Conservation (phyloP, 495 filamentous ascomycete species). For the Acidiella bohemica region DNA sequence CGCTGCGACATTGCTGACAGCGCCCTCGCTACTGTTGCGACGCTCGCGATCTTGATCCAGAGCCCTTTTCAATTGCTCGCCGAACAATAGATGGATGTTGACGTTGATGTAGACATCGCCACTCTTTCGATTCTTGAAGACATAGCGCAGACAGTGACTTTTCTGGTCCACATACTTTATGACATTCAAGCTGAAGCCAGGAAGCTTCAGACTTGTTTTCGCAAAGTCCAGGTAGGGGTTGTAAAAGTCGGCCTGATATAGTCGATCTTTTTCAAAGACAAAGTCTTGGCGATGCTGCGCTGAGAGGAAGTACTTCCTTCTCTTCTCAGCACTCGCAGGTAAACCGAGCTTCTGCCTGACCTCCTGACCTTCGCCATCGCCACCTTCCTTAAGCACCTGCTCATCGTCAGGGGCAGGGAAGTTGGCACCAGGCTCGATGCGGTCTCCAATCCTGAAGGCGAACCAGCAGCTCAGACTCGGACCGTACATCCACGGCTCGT, state of each 20-base stretch:
- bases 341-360: constrained; percentile 23
- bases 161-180: constrained; percentile 29
- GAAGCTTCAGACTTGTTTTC: constrained; percentile 29
- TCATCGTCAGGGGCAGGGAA: constrained; percentile 29
- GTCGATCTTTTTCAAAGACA: constrained; percentile 42
- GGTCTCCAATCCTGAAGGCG: constrained; percentile 46
- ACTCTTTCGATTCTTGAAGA: constrained; percentile 27
- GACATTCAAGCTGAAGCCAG: constrained; percentile 26
- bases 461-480: constrained; percentile 61
- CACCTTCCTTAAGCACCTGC: constrained; percentile 50
- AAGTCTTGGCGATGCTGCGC: constrained; percentile 35
- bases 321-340: constrained; percentile 20
- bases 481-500: constrained; percentile 71
- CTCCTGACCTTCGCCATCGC: constrained; percentile 42
- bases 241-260: constrained; percentile 71
- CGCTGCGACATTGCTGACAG: no score
- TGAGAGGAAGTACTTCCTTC: constrained; percentile 25
- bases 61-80: constrained; percentile 21
- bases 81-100: constrained; percentile 27
- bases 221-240: constrained; percentile 81
- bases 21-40: no score
- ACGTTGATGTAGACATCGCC: constrained; percentile 27
- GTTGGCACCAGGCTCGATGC: constrained; percentile 13
- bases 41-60: constrained; percentile 9
- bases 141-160: constrained; percentile 27